These are phyloP conservation scores for Amborella trichopoda DNA, from an alignment of 164 flowering plant species.

Conservation along the genomic window DNA sequence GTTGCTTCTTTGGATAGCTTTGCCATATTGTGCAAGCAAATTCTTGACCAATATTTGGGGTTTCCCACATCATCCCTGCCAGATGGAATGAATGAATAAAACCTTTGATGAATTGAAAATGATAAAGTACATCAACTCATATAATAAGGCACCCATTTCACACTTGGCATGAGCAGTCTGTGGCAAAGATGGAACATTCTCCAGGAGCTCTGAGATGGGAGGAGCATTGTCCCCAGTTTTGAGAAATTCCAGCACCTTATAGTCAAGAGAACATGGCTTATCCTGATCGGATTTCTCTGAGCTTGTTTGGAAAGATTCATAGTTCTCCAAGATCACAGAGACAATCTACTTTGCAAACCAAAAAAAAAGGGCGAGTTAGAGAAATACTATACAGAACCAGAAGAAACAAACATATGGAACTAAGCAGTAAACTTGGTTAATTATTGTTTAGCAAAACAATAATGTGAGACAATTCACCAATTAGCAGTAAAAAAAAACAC, in stretches of 20 bases:
- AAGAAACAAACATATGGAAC: too few species aligned
- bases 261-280: constrained; percentile 13
- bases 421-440: too few species aligned
- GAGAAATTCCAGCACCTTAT: constrained; percentile 25
- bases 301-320: constrained; percentile 23
- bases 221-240: constrained; percentile 20
- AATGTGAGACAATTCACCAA: too few species aligned
- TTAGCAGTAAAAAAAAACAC: too few species aligned
- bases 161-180: constrained; percentile 13
- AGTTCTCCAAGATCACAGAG: constrained; percentile 66
- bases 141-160: constrained; percentile 17
- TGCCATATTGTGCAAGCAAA: constrained; percentile 72
- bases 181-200: constrained; percentile 17
- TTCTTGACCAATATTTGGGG: constrained; percentile 76
- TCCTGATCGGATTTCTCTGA: constrained; percentile 17
- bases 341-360: constrained; percentile 74
- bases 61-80: constrained; percentile 45
- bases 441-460: too few species aligned
- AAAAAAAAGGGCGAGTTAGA: too few species aligned
- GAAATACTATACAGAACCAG: too few species aligned
- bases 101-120: background rate
- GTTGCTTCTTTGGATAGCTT: constrained; percentile 66
- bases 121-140: background rate
- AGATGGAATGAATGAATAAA: constrained; percentile 4
- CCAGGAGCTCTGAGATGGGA: constrained; percentile 14